phyloP scores from a whole-genome alignment of 768 basidiomycete species.

The Trametes cingulata region DNA sequence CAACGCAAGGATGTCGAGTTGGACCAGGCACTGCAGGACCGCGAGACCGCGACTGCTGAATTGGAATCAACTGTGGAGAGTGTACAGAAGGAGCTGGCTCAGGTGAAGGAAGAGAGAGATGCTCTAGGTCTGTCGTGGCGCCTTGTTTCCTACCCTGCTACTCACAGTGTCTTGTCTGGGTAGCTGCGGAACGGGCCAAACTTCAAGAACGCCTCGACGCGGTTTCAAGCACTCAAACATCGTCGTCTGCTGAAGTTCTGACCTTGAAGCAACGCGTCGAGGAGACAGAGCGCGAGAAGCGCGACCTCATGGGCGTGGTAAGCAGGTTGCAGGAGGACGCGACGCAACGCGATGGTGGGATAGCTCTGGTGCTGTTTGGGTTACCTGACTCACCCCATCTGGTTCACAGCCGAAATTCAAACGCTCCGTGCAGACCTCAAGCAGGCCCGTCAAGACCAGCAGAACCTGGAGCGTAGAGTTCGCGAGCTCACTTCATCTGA shows the following conservation, averaged over 20 bases:
- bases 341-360: conserved; percentile 71
- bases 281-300: conserved; percentile 86
- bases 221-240: conserved; percentile 57
- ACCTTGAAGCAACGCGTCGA: conserved; percentile 61
- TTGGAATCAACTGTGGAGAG: conserved; percentile 53
- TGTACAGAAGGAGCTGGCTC: conserved; percentile 55
- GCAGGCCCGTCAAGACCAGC: conserved; percentile 74
- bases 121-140: conserved; percentile 54
- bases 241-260: conserved; percentile 64
- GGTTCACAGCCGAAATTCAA: conserved; percentile 63
- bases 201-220: conserved; percentile 58
- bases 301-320: conserved; percentile 81
- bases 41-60: conserved; percentile 60
- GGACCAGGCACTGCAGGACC: conserved; percentile 82
- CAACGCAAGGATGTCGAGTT: conserved; percentile 80
- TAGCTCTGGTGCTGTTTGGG: not conserved
- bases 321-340: conserved; percentile 81
- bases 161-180: conserved; percentile 23
- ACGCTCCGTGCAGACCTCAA: conserved; percentile 68
- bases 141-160: not conserved
- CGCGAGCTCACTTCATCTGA: conserved; percentile 75
- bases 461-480: conserved; percentile 63
- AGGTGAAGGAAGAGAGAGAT: conserved; percentile 62
- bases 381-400: not conserved
- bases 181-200: conserved; percentile 47